phyloP scores from a whole-genome alignment of 2,329 filamentous ascomycete genomes.

The Ascosphaera aggregata region DNA sequence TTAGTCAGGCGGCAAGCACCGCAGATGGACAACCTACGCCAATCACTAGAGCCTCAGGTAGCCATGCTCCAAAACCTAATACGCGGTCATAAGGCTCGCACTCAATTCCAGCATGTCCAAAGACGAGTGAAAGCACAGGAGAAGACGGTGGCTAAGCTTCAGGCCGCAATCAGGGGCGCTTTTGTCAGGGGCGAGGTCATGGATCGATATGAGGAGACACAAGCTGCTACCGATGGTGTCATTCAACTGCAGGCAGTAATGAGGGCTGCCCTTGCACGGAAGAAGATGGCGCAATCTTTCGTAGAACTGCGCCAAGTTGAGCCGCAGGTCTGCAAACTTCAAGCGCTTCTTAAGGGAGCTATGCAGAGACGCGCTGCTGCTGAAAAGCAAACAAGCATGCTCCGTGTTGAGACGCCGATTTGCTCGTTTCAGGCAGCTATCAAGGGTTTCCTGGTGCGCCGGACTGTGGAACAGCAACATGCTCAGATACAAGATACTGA shows the following conservation, averaged over 20 bases:
- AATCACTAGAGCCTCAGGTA: slow-evolving; percentile 46
- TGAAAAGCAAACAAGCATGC: slow-evolving; percentile 30
- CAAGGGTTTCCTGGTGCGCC: slow-evolving; percentile 26
- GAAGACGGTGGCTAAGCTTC: slow-evolving; percentile 24
- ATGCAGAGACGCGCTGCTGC: slow-evolving; percentile 26
- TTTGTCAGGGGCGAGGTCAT: slow-evolving; percentile 18
- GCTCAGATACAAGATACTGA: slow-evolving; percentile 27
- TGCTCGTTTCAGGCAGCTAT: slow-evolving; percentile 45
- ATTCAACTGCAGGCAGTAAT: slow-evolving; percentile 30
- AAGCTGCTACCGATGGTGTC: slow-evolving; percentile 40
- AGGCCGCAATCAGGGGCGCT: slow-evolving; percentile 31
- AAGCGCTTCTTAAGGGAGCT: slow-evolving; percentile 37
- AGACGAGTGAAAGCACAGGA: slow-evolving; percentile 17
- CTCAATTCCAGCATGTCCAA: slow-evolving; percentile 20
- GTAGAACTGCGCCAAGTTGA: neutral
- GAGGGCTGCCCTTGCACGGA: slow-evolving; percentile 19
- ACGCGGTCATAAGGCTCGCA: slow-evolving; percentile 29
- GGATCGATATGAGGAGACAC: slow-evolving; percentile 35
- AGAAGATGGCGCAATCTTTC: neutral
- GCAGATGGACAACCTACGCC: slow-evolving; percentile 45
- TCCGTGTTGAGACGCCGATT: slow-evolving; percentile 27
- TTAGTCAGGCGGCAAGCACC: slow-evolving; percentile 42
- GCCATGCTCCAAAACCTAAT: slow-evolving; percentile 62
- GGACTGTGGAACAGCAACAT: slow-evolving; percentile 12
- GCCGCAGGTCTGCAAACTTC: slow-evolving; percentile 13